Conservation (phyloP, 2,329 filamentous ascomycete species). For the Lachnellula hyalina region DNA sequence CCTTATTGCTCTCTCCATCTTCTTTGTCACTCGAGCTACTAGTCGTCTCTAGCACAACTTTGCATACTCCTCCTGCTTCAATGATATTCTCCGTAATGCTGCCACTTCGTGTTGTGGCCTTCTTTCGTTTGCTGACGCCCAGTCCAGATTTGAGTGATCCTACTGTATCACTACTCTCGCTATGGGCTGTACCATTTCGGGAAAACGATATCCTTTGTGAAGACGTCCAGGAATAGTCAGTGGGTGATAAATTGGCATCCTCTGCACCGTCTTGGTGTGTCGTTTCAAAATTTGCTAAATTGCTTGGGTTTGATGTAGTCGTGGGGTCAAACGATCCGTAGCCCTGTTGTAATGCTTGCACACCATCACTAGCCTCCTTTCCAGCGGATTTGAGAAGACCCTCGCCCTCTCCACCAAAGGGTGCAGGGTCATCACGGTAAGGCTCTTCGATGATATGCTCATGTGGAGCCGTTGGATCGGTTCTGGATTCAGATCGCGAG, state of each 20-base stretch:
- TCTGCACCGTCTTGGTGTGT: neutral
- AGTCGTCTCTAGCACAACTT: constrained; percentile 68
- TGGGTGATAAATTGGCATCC: neutral
- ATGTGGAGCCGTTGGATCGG: constrained; percentile 37
- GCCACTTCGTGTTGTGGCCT: constrained; percentile 51
- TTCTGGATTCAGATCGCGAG: constrained; percentile 24
- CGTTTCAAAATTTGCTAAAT: constrained; percentile 17
- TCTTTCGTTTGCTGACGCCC: constrained; percentile 21
- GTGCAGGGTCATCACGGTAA: constrained; percentile 35
- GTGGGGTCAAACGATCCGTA: constrained; percentile 42
- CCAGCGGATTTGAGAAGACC: constrained; percentile 49
- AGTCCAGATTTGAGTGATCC: constrained; percentile 26
- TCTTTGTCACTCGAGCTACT: constrained; percentile 34
- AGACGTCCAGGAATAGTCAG: neutral
- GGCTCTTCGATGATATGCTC: constrained; percentile 36
- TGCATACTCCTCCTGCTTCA: constrained; percentile 67
- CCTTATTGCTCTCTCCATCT: constrained; percentile 2
- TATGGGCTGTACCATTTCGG: constrained; percentile 20
- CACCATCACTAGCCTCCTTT: constrained; percentile 58
- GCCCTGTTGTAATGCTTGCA: constrained; percentile 52
- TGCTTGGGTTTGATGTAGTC: constrained; percentile 2
- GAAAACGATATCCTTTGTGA: neutral
- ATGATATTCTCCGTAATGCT: constrained; percentile 77
- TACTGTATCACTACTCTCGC: constrained; percentile 27
- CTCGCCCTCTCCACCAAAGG: constrained; percentile 47